Evolutionary conservation across 2,329 filamentous ascomycete genomes (phyloP).

Genomic region (Podosphaera xanthii): DNA sequence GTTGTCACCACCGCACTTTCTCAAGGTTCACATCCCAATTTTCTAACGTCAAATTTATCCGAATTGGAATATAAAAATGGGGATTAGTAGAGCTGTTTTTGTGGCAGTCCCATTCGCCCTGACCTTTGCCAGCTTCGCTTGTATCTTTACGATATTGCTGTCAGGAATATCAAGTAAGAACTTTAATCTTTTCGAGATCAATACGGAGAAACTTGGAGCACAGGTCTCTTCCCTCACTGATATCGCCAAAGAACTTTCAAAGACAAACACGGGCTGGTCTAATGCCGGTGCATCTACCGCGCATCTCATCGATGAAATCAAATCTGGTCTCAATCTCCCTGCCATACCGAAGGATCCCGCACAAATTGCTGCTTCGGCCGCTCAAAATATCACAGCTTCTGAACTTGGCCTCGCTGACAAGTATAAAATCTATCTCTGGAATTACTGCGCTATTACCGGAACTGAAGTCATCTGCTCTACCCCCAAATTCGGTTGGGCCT

Average conservation of each 20-base stretch:
- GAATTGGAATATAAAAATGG: slow-evolving; percentile 25
- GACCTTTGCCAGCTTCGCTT: slow-evolving; percentile 54
- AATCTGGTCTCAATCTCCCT: slow-evolving; percentile 2
- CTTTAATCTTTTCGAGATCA: slow-evolving; percentile 35
- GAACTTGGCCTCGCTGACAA: slow-evolving; percentile 39
- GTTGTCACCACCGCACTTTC: too few species aligned
- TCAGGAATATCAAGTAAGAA: slow-evolving; percentile 31
- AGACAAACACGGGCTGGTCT: slow-evolving; percentile 1
- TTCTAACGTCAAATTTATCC: too few species aligned
- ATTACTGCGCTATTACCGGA: slow-evolving; percentile 44
- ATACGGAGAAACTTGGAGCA: slow-evolving; percentile 32
- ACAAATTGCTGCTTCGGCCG: not conserved
- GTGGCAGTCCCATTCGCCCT: slow-evolving; percentile 71
- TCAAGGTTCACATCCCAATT: too few species aligned
- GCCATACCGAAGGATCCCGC: not conserved
- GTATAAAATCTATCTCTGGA: slow-evolving; percentile 71
- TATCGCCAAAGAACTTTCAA: slow-evolving; percentile 4
- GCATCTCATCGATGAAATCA: not conserved
- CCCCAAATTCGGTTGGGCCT: slow-evolving; percentile 54
- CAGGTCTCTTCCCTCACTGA: slow-evolving; percentile 10
- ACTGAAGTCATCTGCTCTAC: slow-evolving; percentile 43
- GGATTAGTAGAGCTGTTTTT: slow-evolving; percentile 58
- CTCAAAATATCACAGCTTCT: slow-evolving; percentile 20
- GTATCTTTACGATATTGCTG: slow-evolving; percentile 34
- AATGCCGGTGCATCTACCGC: not conserved